Percentiles rank a stretch among this genome's conserved stretches.
phyloP scores from a whole-genome alignment of 192 early-diverging fungal species.

The Backusella circina region DNA sequence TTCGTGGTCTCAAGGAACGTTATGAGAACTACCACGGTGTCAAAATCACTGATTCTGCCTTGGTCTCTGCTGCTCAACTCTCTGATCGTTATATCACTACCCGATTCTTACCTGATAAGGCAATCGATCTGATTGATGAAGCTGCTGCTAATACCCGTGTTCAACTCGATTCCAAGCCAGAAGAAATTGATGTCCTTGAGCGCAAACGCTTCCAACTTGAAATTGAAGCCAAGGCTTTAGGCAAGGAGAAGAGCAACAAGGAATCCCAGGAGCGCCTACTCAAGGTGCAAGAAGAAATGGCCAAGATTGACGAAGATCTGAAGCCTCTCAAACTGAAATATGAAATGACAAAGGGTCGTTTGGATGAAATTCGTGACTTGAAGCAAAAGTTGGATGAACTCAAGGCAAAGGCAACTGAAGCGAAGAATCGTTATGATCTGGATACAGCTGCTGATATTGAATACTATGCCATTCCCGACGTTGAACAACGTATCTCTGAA shows the following conservation, averaged over 20 bases:
- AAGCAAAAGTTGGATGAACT: slow-evolving; percentile 88
- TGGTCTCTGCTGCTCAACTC: slow-evolving; percentile 68
- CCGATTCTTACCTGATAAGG: slow-evolving; percentile 75
- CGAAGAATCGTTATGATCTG: slow-evolving; percentile 79
- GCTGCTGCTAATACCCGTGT: slow-evolving; percentile 94
- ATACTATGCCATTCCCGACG: slow-evolving; percentile 92
- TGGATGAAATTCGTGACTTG: slow-evolving; percentile 85
- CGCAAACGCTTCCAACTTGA: slow-evolving; percentile 90
- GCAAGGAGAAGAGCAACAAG: slow-evolving; percentile 91
- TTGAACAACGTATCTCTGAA: slow-evolving; percentile 68
- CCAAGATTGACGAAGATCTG: slow-evolving; percentile 79
- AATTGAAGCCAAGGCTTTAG: slow-evolving; percentile 90
- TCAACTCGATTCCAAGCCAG: slow-evolving; percentile 95
- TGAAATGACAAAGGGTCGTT: slow-evolving; percentile 77
- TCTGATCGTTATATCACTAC: slow-evolving; percentile 74
- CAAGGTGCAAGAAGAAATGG: slow-evolving; percentile 81
- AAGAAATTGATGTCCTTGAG: slow-evolving; percentile 94
- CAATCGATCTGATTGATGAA: slow-evolving; percentile 84
- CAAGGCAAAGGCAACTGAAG: slow-evolving; percentile 81
- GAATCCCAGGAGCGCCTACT: slow-evolving; percentile 74
- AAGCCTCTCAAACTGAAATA: slow-evolving; percentile 86
- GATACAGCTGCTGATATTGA: slow-evolving; percentile 88
- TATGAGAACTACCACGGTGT: slow-evolving; percentile 82
- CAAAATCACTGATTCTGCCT: slow-evolving; percentile 67
- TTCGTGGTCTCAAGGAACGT: slow-evolving; percentile 73